Evolutionary conservation across 2,329 filamentous ascomycete genomes (phyloP).

Genomic region (Orbilia javanica): DNA sequence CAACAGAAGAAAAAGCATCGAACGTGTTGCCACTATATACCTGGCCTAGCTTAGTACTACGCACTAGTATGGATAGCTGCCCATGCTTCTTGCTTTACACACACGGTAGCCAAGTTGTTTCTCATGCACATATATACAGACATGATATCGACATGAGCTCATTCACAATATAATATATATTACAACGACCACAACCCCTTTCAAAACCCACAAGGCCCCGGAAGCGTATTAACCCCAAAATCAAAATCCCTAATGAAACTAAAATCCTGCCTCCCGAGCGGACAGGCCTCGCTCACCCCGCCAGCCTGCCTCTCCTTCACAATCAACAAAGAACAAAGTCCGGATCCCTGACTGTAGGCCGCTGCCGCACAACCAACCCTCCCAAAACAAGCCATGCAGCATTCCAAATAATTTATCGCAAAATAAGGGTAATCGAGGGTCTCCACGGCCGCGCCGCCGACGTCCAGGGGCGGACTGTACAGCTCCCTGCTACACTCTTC

Average conservation of each 20-base stretch:
- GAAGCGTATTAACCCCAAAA: slow-evolving; percentile 21
- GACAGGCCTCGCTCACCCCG: background rate
- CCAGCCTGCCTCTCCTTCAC: background rate
- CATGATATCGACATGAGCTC: background rate
- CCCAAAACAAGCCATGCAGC: background rate
- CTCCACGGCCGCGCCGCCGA: background rate
- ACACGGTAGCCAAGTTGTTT: too few species aligned
- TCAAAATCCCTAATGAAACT: slow-evolving; percentile 11
- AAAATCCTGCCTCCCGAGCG: slow-evolving; percentile 28
- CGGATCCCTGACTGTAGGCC: background rate
- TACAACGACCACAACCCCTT: too few species aligned
- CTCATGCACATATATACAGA: too few species aligned
- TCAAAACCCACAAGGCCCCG: slow-evolving; percentile 35
- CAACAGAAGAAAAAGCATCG: too few species aligned
- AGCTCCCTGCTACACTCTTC: slow-evolving; percentile 4
- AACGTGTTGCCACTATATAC: too few species aligned
- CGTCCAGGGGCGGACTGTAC: background rate
- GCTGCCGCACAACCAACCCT: background rate
- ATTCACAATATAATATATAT: too few species aligned
- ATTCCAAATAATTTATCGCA: background rate
- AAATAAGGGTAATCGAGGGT: background rate
- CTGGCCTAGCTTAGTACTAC: too few species aligned
- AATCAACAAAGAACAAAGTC: background rate
- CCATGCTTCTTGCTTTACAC: too few species aligned
- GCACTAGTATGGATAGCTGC: too few species aligned